phyloP scores from a whole-genome alignment of 345 rosid species.

The Rhizophora mangle region DNA sequence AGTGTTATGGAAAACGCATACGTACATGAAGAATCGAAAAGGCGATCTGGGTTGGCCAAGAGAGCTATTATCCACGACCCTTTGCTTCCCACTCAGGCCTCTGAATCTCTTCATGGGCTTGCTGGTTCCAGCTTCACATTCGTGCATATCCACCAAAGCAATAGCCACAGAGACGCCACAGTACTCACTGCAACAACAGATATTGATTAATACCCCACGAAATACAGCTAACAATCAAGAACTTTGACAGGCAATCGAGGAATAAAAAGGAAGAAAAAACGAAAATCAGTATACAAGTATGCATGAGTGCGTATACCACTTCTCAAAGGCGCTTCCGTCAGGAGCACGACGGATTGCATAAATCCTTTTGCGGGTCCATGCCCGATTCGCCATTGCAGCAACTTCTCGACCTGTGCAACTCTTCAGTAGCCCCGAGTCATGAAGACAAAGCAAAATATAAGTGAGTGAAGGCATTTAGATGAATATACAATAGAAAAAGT shows the following conservation, averaged over 20 bases:
- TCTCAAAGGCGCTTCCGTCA: constrained; percentile 76
- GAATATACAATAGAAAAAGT: no score
- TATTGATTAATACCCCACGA: not conserved
- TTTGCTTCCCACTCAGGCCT: constrained; percentile 34
- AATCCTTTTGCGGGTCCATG: constrained; percentile 66
- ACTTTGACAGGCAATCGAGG: not conserved
- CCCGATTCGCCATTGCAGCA: constrained; percentile 52
- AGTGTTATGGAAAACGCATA: constrained; percentile 10
- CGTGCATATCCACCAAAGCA: constrained; percentile 77
- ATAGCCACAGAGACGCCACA: constrained; percentile 60
- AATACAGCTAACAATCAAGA: not conserved
- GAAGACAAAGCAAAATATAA: not conserved
- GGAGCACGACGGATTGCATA: constrained; percentile 64
- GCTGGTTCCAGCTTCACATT: constrained; percentile 37
- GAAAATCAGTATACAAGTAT: no score
- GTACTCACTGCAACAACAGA: constrained; percentile 33
- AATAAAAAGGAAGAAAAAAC: not conserved
- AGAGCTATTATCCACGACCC: constrained; percentile 19
- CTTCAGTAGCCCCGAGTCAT: not conserved
- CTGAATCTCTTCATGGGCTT: constrained; percentile 62
- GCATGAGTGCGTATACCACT: constrained; percentile 37
- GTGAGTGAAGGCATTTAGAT: not conserved
- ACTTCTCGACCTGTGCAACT: constrained; percentile 25
- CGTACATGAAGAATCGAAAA: constrained; percentile 64
- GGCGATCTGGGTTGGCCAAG: constrained; percentile 69